Evolutionary conservation across 2,329 filamentous ascomycete species (phyloP).

Genomic region (Phialemonium atrogriseum): DNA sequence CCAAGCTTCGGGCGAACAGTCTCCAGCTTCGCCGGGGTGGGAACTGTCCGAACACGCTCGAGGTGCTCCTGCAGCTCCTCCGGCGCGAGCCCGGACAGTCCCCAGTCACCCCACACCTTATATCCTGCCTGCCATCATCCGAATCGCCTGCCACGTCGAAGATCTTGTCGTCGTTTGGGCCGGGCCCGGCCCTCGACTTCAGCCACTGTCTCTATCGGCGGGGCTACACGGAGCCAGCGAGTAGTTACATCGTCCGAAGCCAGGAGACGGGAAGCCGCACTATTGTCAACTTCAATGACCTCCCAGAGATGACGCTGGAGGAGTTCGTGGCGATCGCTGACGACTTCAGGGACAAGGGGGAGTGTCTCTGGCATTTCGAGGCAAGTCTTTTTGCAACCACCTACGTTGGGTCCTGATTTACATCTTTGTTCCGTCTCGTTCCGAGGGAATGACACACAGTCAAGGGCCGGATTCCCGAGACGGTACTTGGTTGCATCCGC

Average conservation of each 20-base stretch:
- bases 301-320: constrained; percentile 56
- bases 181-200: constrained; percentile 33
- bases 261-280: constrained; percentile 52
- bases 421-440: constrained; percentile 1
- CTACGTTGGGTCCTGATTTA: background rate
- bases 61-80: constrained; percentile 60
- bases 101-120: constrained; percentile 26
- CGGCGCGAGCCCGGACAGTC: constrained; percentile 17
- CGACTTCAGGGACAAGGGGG: constrained; percentile 24
- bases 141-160: constrained; percentile 40
- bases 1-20: constrained; percentile 58
- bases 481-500: constrained; percentile 50
- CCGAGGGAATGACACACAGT: constrained; percentile 4
- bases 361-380: constrained; percentile 66
- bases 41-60: constrained; percentile 63
- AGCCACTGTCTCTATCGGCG: constrained; percentile 51
- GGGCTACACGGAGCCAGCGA: constrained; percentile 47
- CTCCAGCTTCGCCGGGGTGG: constrained; percentile 57
- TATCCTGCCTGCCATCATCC: constrained; percentile 45
- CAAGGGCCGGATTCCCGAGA: constrained; percentile 56
- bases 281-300: constrained; percentile 60
- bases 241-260: constrained; percentile 62
- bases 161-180: constrained; percentile 46
- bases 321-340: constrained; percentile 47
- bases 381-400: constrained; percentile 26